Conservation (phyloP, 441 rosid species). For the Erodium moschatum region DNA sequence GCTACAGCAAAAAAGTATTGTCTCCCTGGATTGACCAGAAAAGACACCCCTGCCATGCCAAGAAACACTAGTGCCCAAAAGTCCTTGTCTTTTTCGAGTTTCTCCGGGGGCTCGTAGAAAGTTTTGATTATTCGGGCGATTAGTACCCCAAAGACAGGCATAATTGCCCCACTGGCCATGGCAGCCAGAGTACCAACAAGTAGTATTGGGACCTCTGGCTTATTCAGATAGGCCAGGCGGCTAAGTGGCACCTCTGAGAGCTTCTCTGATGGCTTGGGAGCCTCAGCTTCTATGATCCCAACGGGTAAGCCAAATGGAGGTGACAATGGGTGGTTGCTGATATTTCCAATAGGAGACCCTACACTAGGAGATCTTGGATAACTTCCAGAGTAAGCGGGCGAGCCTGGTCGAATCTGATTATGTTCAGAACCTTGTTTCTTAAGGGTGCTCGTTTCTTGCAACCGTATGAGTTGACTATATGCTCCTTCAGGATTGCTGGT, state of each 20-base stretch:
- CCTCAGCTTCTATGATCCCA: constrained; percentile 21
- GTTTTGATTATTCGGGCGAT: constrained; percentile 48
- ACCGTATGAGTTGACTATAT: constrained; percentile 43
- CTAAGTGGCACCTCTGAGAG: constrained; percentile 28
- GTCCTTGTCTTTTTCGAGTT: constrained; percentile 34
- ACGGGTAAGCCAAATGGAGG: constrained; percentile 26
- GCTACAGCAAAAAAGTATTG: constrained; percentile 56
- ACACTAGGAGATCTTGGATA: constrained; percentile 40
- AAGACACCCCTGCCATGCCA: constrained; percentile 25
- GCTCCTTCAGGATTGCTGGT: constrained; percentile 50
- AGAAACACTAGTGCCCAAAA: constrained; percentile 41
- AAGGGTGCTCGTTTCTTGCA: constrained; percentile 30
- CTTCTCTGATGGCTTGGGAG: constrained; percentile 14
- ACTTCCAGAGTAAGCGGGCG: constrained; percentile 25
- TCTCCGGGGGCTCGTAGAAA: constrained; percentile 36
- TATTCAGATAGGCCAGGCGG: constrained; percentile 48
- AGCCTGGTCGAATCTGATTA: constrained; percentile 21
- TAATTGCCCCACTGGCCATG: constrained; percentile 35
- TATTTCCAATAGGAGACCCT: constrained; percentile 23
- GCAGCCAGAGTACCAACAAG: constrained; percentile 48
- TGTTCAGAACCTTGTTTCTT: constrained; percentile 19
- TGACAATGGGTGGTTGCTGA: constrained; percentile 27
- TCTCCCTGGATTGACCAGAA: constrained; percentile 33
- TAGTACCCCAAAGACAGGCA: constrained; percentile 49
- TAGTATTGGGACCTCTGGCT: constrained; percentile 44